phyloP scores from a whole-genome alignment of 441 rosid species.

The Hypseocharis bilobata region DNA sequence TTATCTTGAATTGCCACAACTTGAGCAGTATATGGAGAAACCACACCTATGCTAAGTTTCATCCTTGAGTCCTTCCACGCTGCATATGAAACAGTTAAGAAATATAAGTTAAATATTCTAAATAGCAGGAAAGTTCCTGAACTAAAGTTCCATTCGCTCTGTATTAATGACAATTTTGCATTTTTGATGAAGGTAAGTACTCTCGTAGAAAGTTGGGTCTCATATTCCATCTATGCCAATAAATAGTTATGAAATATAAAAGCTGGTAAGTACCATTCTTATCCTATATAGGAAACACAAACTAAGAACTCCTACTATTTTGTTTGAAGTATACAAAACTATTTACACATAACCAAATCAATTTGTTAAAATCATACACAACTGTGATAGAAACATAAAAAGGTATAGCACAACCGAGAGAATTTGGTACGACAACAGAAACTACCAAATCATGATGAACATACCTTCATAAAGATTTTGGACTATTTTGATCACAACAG shows the following conservation, averaged over 20 bases:
- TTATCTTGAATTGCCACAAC: constrained; percentile 26
- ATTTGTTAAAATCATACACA: too few relatives aligned
- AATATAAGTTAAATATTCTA: not conserved
- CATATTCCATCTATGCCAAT: too few relatives aligned
- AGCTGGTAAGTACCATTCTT: too few relatives aligned
- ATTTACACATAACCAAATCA: too few relatives aligned
- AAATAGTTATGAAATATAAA: too few relatives aligned
- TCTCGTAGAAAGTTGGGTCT: too few relatives aligned
- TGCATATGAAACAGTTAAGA: constrained; percentile 10
- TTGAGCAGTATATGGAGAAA: constrained; percentile 36
- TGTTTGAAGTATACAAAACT: too few relatives aligned
- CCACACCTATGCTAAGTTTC: constrained; percentile 29
- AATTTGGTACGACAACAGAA: not conserved
- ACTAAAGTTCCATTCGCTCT: not conserved
- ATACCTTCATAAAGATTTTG: not conserved
- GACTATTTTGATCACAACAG: constrained; percentile 12
- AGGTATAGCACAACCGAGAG: not conserved
- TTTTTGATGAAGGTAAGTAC: too few relatives aligned
- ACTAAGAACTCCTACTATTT: too few relatives aligned
- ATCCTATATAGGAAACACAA: too few relatives aligned
- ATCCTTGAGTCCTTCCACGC: constrained; percentile 22
- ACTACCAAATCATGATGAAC: not conserved
- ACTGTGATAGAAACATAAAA: too few relatives aligned
- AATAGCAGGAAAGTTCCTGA: not conserved
- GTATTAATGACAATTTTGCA: too few relatives aligned